These are phyloP conservation scores for Chaetomium sp. DNA, from an alignment of 2,329 filamentous ascomycete species.

Conservation along the genomic window DNA sequence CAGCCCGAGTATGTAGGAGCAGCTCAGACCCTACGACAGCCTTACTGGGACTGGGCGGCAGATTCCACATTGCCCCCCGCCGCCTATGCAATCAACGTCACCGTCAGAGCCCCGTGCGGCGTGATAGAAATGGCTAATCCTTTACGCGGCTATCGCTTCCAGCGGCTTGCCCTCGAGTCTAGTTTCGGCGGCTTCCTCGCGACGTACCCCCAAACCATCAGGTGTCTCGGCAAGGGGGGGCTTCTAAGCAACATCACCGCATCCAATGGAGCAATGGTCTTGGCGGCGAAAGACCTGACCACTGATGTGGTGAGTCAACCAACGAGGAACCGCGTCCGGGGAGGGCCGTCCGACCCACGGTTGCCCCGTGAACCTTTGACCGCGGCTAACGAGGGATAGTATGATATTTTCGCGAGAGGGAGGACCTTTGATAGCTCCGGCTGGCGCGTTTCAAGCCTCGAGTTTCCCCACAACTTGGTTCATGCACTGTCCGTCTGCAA, in stretches of 20 bases:
- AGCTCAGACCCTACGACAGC: slow-evolving; percentile 47
- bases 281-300: slow-evolving; percentile 27
- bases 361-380: neutral
- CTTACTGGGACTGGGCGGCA: slow-evolving; percentile 51
- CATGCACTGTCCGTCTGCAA: slow-evolving; percentile 40
- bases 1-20: slow-evolving; percentile 47
- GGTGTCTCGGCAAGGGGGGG: slow-evolving; percentile 42
- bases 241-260: slow-evolving; percentile 41
- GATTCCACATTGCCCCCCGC: slow-evolving; percentile 48
- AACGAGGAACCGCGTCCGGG: neutral
- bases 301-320: slow-evolving; percentile 34
- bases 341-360: neutral
- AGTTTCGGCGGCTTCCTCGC: slow-evolving; percentile 38
- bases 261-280: slow-evolving; percentile 28
- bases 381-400: slow-evolving; percentile 39
- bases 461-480: slow-evolving; percentile 40
- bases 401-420: slow-evolving; percentile 45
- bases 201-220: slow-evolving; percentile 43
- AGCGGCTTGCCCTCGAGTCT: slow-evolving; percentile 38
- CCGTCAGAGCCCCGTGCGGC: slow-evolving; percentile 19
- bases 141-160: slow-evolving; percentile 55
- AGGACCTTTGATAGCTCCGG: slow-evolving; percentile 39
- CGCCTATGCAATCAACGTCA: slow-evolving; percentile 38
- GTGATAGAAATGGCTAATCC: slow-evolving; percentile 49
- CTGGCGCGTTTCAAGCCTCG: slow-evolving; percentile 44